Percentiles rank a stretch among this genome's conserved stretches.
These are phyloP conservation scores for Skeletonema grethae DNA, from an alignment of 108 stramenopile genomes.

Conservation along the genomic window DNA sequence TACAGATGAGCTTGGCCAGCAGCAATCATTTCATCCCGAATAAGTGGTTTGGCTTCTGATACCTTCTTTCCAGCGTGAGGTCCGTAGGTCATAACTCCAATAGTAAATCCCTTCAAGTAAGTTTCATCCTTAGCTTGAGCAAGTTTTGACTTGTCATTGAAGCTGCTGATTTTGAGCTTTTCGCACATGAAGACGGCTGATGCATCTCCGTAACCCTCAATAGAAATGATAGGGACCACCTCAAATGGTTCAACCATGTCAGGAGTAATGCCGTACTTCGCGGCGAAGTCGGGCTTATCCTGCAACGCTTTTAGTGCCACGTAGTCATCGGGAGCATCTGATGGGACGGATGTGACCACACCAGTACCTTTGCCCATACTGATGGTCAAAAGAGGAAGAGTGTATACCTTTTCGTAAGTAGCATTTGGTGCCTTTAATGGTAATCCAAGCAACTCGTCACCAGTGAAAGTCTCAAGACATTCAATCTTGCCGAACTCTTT, in stretches of 20 bases:
- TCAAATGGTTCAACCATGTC: slow-evolving; percentile 93
- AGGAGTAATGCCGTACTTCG: slow-evolving; percentile 94
- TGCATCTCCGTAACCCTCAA: slow-evolving; percentile 93
- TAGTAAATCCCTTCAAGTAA: slow-evolving; percentile 97
- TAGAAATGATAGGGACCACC: slow-evolving; percentile 98
- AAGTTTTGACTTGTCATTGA: slow-evolving; percentile 95
- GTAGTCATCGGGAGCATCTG: slow-evolving; percentile 98
- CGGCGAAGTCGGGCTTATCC: slow-evolving; percentile 93
- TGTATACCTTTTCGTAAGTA: slow-evolving; percentile 93
- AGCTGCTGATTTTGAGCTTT: slow-evolving; percentile 92
- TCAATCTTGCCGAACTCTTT: slow-evolving; percentile 86
- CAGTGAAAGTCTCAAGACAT: slow-evolving; percentile 81
- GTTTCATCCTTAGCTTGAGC: slow-evolving; percentile 94
- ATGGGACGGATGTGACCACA: slow-evolving; percentile 98
- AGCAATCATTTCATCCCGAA: slow-evolving; percentile 93
- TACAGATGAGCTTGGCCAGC: slow-evolving; percentile 90
- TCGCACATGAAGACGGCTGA: slow-evolving; percentile 94
- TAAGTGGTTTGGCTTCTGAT: slow-evolving; percentile 93
- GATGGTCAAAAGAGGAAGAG: slow-evolving; percentile 95
- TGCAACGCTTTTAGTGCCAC: slow-evolving; percentile 92
- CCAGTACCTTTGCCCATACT: slow-evolving; percentile 99
- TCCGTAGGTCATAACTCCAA: slow-evolving; percentile 94
- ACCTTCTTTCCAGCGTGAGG: slow-evolving; percentile 93
- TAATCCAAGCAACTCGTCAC: slow-evolving; percentile 93
- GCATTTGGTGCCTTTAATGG: slow-evolving; percentile 94